Evolutionary conservation across 169 alveolate species (phyloP), one percentile per base, ranked within the genome.

Genomic region (Eimeria sp.): DNA sequence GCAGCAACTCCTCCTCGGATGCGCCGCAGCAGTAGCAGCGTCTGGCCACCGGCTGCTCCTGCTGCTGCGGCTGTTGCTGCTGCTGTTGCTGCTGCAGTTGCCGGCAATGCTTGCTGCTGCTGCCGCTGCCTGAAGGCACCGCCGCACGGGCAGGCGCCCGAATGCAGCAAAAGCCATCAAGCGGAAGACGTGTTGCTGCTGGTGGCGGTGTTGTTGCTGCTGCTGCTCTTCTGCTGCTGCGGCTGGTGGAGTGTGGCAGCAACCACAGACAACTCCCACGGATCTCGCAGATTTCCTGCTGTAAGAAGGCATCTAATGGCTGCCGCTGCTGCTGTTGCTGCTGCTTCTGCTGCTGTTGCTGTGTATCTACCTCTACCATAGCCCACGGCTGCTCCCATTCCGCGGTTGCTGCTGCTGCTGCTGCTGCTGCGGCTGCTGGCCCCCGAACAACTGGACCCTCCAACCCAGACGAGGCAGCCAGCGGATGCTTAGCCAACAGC

Each of bases 201-300:
- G 83, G 49, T 61, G 70, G n/a, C 2, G 63, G 5, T 54, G 63
- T 16, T 54, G 63, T 54, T 61, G 70, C 27, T 61, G 18, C 70
- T 61, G 70, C 70, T 13, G 70, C 70, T 18, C 70, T 61, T 11
- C n/a, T 61, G 70, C 27, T 61, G 83, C 83, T 72, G 83, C 78
- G 13, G 78, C 83, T 72, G 43, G 49, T 72, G 83, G 18, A 11
- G 45, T 2, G 83, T 6, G 49, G 54, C 49, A 27, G 83, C 83
- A 72, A 40, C 45, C 49, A 72, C 14, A 72, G 83, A 22, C 83
- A 34, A 20, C 83, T 25, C 83, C 47, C 47, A 25, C 83, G 83
- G 49, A 72, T n/a, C 22, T 72, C 83, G 83, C 83, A 72, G 49
- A 72, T 25, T 72, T 72, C 83, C 25, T 40, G 83, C 83, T 72